Conservation (phyloP, 495 filamentous ascomycete species). For the Xylaria longipes region DNA sequence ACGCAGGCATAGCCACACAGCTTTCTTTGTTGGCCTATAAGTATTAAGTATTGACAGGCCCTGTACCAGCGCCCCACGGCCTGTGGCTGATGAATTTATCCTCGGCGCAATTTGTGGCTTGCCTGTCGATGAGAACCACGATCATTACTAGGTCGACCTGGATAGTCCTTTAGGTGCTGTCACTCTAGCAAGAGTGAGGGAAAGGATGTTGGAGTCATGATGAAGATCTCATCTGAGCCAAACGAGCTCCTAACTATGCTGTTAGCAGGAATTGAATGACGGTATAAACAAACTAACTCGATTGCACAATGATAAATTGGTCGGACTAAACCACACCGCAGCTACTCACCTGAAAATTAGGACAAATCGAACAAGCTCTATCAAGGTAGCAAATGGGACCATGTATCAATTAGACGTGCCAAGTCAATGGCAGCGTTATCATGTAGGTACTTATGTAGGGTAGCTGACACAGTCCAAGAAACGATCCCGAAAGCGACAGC, state of each 20-base stretch:
- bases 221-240: not conserved
- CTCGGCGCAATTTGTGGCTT: not conserved
- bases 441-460: not conserved
- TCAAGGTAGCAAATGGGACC: not conserved
- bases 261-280: not conserved
- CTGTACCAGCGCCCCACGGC: not conserved
- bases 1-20: slow-evolving; percentile 15
- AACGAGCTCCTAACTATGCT: not conserved
- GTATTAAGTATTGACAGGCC: not conserved
- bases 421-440: not conserved
- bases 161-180: not conserved
- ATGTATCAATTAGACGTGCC: not conserved
- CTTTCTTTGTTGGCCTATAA: not conserved
- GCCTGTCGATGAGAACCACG: not conserved
- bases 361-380: not conserved
- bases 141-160: not conserved
- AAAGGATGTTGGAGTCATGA: not conserved
- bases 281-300: not conserved
- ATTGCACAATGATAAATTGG: not conserved
- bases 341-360: not conserved
- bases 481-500: slow-evolving; percentile 11
- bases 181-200: not conserved
- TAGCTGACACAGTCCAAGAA: not conserved
- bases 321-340: not conserved
- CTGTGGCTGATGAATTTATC: slow-evolving; percentile 11